A percentile compares a stretch with the other conserved stretches of the same genome.
phyloP scores from a whole-genome alignment of 2,329 filamentous ascomycete genomes.

The Hypoxylon sp. region DNA sequence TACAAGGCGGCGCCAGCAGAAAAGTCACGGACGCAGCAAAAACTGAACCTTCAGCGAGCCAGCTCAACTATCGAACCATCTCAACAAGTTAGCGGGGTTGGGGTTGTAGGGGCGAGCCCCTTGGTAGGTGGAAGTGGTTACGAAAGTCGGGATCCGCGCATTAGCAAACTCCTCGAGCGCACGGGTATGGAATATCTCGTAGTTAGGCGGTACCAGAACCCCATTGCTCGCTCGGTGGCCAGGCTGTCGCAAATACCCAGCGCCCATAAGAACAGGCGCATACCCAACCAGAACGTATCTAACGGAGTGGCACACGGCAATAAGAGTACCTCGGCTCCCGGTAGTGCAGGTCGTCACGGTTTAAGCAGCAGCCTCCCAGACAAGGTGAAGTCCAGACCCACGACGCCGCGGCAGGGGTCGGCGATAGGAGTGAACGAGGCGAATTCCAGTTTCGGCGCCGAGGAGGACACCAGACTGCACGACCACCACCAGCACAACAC shows the following conservation, averaged over 20 bases:
- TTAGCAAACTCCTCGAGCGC: conserved; percentile 74
- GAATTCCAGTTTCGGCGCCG: conserved; percentile 60
- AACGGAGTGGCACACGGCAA: conserved; percentile 50
- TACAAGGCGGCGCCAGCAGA: conserved; percentile 60
- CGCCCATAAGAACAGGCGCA: conserved; percentile 62
- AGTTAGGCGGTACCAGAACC: conserved; percentile 77
- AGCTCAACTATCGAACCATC: conserved; percentile 77
- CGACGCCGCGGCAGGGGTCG: conserved; percentile 51
- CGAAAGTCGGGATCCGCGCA: conserved; percentile 71
- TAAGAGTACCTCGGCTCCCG: conserved; percentile 45
- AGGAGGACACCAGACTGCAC: conserved; percentile 58
- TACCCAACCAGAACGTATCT: conserved; percentile 54
- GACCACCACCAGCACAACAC: too few relatives aligned
- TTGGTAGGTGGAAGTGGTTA: conserved; percentile 66
- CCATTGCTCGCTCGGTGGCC: conserved; percentile 71
- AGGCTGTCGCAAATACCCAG: conserved; percentile 66
- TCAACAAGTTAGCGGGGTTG: conserved; percentile 57
- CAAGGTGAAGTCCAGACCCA: conserved; percentile 46
- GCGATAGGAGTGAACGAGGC: conserved; percentile 55
- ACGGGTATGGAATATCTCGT: conserved; percentile 81
- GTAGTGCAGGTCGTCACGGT: conserved; percentile 49
- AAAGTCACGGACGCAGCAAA: conserved; percentile 78
- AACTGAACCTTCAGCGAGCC: conserved; percentile 78
- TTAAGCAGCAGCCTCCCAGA: conserved; percentile 57
- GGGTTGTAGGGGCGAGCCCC: conserved; percentile 58